Conservation (phyloP, 257 asterid genomes). For the Ilex aquifolium region DNA sequence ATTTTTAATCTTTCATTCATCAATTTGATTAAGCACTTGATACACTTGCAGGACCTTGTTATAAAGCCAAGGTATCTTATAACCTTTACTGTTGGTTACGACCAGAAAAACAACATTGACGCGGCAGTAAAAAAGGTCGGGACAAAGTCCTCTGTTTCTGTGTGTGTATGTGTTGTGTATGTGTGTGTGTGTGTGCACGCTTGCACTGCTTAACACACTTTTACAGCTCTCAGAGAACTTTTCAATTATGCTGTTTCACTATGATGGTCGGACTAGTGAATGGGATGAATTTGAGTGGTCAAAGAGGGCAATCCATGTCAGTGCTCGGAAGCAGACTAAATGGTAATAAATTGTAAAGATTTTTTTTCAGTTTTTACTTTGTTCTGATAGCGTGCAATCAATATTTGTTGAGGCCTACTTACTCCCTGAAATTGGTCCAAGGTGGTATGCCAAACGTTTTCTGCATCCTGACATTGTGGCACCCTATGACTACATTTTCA, state of each 20-base stretch:
- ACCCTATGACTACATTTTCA: constrained; percentile 70
- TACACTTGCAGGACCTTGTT: constrained; percentile 54
- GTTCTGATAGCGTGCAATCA: neutral
- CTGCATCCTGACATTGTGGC: constrained; percentile 87
- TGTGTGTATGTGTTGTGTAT: constrained; percentile 7
- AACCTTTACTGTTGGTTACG: constrained; percentile 77
- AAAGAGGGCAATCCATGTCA: constrained; percentile 73
- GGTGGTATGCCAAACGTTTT: constrained; percentile 98
- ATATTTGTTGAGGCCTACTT: constrained; percentile 1
- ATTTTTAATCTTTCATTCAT: neutral
- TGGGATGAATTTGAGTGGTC: constrained; percentile 98
- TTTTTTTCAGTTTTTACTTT: constrained; percentile 3
- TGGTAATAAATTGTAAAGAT: constrained; percentile 36
- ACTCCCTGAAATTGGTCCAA: constrained; percentile 13
- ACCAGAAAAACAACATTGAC: constrained; percentile 76
- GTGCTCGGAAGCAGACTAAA: constrained; percentile 72
- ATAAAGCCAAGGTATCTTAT: constrained; percentile 80
- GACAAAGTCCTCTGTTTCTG: neutral
- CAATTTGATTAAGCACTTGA: constrained; percentile 11
- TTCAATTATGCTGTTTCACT: constrained; percentile 75
- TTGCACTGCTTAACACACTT: constrained; percentile 20
- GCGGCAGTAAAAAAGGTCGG: constrained; percentile 79
- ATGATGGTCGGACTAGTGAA: constrained; percentile 82
- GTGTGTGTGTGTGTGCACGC: constrained; percentile 2
- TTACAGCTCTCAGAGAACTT: constrained; percentile 86